These are phyloP conservation scores for Glycyrrhiza uralensis DNA, from an alignment of 306 rosid genomes.

Conservation along the genomic window DNA sequence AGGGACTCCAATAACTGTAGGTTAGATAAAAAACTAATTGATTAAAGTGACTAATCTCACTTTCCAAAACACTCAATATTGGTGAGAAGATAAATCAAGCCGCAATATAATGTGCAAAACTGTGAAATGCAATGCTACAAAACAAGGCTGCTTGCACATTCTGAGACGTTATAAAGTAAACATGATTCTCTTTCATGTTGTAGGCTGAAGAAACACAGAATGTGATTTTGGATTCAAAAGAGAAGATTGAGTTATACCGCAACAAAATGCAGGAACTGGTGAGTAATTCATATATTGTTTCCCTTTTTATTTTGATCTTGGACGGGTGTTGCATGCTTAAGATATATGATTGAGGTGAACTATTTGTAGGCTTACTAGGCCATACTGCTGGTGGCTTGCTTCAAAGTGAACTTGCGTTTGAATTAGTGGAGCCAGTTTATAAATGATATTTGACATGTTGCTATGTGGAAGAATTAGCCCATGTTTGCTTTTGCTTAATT, in stretches of 20 bases:
- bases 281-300: slow-evolving; percentile 44
- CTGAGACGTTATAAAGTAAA: slow-evolving; percentile 7
- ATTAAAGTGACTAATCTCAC: neutral
- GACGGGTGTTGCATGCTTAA: neutral
- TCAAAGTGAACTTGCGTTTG: slow-evolving; percentile 4
- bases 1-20: neutral
- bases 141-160: slow-evolving; percentile 9
- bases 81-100: neutral
- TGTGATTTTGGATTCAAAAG: slow-evolving; percentile 75
- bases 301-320: slow-evolving; percentile 21
- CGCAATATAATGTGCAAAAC: neutral
- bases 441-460: slow-evolving; percentile 8
- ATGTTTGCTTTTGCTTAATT: neutral
- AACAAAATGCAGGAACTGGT: slow-evolving; percentile 95
- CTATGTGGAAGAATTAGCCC: slow-evolving; percentile 3
- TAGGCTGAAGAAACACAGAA: slow-evolving; percentile 64
- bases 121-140: neutral
- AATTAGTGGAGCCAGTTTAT: neutral
- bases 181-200: slow-evolving; percentile 17
- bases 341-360: slow-evolving; percentile 11
- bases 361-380: neutral
- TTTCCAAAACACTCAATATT: neutral
- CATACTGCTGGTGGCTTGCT: slow-evolving; percentile 3
- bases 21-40: neutral
- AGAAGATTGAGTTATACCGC: slow-evolving; percentile 80